Conservation (phyloP, 495 filamentous ascomycete species). For the Penicillium riverlandense region DNA sequence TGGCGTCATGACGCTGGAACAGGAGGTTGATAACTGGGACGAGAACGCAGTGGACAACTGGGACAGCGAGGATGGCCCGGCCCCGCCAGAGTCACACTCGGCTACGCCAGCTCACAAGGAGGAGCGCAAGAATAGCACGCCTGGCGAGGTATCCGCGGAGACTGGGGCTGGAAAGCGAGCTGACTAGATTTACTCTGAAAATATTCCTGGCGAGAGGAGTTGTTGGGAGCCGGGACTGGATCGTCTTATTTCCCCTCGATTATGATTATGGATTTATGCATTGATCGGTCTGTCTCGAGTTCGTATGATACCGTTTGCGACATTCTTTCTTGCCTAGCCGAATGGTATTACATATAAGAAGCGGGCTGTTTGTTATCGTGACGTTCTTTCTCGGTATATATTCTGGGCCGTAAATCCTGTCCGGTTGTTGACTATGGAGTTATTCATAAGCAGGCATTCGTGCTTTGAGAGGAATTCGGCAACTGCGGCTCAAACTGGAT, state of each 20-base stretch:
- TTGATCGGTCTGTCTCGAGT: conserved; percentile 11
- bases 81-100: conserved; percentile 4
- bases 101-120: conserved; percentile 17
- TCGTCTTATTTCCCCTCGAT: neutral
- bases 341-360: too few species aligned
- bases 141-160: neutral
- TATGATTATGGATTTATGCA: conserved; percentile 13
- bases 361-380: too few species aligned
- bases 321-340: neutral
- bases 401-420: too few species aligned
- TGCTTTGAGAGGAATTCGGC: neutral
- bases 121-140: conserved; percentile 1
- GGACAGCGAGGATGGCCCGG: conserved; percentile 53
- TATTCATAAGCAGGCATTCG: too few species aligned
- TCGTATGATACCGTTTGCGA: conserved; percentile 11
- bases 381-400: too few species aligned
- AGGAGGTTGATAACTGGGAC: conserved; percentile 78
- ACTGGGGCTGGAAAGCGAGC: conserved; percentile 10
- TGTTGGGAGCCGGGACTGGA: neutral
- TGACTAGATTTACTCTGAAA: conserved; percentile 5
- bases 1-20: conserved; percentile 51
- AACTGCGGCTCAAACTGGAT: neutral
- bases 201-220: neutral
- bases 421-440: too few species aligned
- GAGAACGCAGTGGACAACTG: conserved; percentile 70